A percentile compares a stretch with the other conserved stretches of the same genome.
Conservation (phyloP, 2,329 filamentous ascomycete genomes). For the Microdochium trichocladiopsis region DNA sequence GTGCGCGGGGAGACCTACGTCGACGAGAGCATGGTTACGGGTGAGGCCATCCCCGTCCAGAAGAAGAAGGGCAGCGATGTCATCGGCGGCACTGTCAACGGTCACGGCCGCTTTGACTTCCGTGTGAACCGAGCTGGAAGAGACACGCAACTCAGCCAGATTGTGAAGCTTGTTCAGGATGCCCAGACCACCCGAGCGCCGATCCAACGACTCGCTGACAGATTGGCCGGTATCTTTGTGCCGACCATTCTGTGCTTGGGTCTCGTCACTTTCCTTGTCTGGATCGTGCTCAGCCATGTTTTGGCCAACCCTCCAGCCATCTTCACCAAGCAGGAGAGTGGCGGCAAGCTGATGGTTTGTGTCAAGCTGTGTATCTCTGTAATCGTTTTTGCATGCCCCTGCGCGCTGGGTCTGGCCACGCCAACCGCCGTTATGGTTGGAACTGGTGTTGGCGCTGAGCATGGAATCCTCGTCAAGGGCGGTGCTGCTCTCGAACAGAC, state of each 20-base stretch:
- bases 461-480: conserved; percentile 96
- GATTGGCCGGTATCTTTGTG: conserved; percentile 88
- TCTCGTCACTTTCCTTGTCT: conserved; percentile 74
- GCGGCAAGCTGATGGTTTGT: conserved; percentile 93
- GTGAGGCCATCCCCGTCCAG: conserved; percentile 90
- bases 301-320: conserved; percentile 80
- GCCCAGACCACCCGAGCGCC: conserved; percentile 91
- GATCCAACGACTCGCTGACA: conserved; percentile 88
- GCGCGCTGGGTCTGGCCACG: conserved; percentile 89
- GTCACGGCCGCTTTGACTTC: conserved; percentile 85
- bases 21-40: conserved; percentile 98
- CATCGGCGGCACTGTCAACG: conserved; percentile 94
- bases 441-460: conserved; percentile 90
- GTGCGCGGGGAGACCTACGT: conserved; percentile 88
- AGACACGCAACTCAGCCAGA: conserved; percentile 95
- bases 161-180: conserved; percentile 96
- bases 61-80: conserved; percentile 75
- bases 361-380: conserved; percentile 97
- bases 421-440: conserved; percentile 99
- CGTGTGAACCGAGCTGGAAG: conserved; percentile 86
- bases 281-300: conserved; percentile 92
- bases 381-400: conserved; percentile 96
- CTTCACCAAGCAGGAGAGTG: conserved; percentile 72
- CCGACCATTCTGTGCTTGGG: conserved; percentile 83
- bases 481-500: conserved; percentile 86